Evolutionary conservation across 306 rosid genomes (phyloP).

Genomic region (Urtica urens): DNA sequence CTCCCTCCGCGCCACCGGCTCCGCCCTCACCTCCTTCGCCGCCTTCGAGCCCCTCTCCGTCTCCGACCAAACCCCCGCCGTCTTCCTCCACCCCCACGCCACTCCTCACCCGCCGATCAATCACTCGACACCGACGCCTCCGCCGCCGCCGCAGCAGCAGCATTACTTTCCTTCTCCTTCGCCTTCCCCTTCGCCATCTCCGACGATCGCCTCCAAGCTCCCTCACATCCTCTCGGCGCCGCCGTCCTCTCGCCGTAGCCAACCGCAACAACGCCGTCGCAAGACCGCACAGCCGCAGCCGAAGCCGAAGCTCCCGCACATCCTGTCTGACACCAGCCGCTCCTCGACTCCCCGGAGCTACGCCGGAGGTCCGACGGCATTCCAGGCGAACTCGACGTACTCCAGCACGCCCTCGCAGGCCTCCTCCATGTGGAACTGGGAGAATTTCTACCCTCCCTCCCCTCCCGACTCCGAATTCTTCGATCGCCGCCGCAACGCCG

Average conservation of each 20-base stretch:
- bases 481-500: constrained; percentile 26
- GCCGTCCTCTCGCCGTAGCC: constrained; percentile 22
- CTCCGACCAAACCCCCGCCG: constrained; percentile 75
- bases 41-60: constrained; percentile 62
- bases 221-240: constrained; percentile 49
- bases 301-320: constrained; percentile 77
- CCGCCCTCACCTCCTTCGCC: constrained; percentile 64
- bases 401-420: constrained; percentile 88
- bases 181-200: constrained; percentile 30
- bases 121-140: constrained; percentile 21
- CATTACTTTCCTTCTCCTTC: constrained; percentile 18
- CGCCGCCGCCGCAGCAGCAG: constrained; percentile 23
- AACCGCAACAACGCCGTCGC: constrained; percentile 21
- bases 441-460: constrained; percentile 83
- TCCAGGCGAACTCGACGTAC: constrained; percentile 57
- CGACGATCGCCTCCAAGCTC: constrained; percentile 50
- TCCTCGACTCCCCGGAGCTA: constrained; percentile 51
- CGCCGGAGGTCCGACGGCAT: constrained; percentile 51
- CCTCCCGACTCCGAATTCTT: constrained; percentile 86
- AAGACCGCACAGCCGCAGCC: constrained; percentile 35
- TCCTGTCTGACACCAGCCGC: constrained; percentile 73
- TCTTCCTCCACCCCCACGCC: constrained; percentile 43
- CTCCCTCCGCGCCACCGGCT: constrained; percentile 78
- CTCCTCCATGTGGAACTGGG: constrained; percentile 97
- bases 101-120: constrained; percentile 9